Percentiles rank a stretch among this genome's conserved stretches.
phyloP scores from a whole-genome alignment of 2,329 filamentous ascomycete species.

The Davidsoniella eucalypti region DNA sequence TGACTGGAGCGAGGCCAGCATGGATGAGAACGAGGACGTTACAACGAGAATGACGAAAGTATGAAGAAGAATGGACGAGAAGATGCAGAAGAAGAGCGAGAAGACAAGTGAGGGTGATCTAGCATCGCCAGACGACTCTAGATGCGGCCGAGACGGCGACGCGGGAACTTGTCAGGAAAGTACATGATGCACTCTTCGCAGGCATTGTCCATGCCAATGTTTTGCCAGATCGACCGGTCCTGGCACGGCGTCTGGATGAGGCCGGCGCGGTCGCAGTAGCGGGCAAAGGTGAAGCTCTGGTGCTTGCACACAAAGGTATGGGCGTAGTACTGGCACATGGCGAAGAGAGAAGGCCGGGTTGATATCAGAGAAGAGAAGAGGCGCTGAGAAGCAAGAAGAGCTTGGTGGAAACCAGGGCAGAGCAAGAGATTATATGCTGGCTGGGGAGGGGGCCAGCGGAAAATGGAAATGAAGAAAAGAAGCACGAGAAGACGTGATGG shows the following conservation, averaged over 20 bases:
- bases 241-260: slow-evolving; percentile 23
- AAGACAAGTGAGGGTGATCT: not conserved
- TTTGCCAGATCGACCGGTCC: slow-evolving; percentile 22
- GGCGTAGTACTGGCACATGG: slow-evolving; percentile 25
- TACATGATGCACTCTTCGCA: slow-evolving; percentile 22
- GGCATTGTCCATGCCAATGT: slow-evolving; percentile 21
- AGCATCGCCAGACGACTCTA: not conserved
- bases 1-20: too few species aligned
- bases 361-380: not conserved
- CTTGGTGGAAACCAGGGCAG: not conserved
- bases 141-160: slow-evolving; percentile 8
- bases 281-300: slow-evolving; percentile 20
- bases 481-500: not conserved
- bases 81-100: not conserved
- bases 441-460: not conserved
- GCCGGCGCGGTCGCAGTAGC: slow-evolving; percentile 21
- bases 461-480: not conserved
- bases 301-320: slow-evolving; percentile 23
- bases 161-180: slow-evolving; percentile 17
- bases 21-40: not conserved
- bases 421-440: not conserved
- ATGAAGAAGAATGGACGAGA: not conserved
- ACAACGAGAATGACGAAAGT: not conserved
- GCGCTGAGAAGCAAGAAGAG: not conserved
- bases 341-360: slow-evolving; percentile 1